These are phyloP conservation scores for Fraxinus angustifolia DNA, from an alignment of 305 asterid genomes.

Conservation along the genomic window DNA sequence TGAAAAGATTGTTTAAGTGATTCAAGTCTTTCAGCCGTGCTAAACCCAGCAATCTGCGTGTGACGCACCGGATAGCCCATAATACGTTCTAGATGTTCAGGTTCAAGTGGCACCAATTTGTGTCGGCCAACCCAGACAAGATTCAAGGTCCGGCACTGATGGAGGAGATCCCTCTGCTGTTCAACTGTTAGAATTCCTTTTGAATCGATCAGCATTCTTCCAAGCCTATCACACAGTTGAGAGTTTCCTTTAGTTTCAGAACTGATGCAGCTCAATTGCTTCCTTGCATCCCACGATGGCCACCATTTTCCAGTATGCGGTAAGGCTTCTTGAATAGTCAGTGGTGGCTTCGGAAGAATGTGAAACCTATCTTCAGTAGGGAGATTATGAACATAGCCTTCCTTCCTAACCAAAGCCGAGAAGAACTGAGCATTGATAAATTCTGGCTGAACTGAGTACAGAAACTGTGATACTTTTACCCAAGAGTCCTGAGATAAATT, in stretches of 20 bases:
- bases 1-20: slow-evolving; percentile 59
- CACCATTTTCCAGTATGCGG: slow-evolving; percentile 61
- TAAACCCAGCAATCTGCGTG: slow-evolving; percentile 47
- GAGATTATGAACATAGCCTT: slow-evolving; percentile 87
- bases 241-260: slow-evolving; percentile 41
- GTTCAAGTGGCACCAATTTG: slow-evolving; percentile 50
- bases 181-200: slow-evolving; percentile 47
- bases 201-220: slow-evolving; percentile 39
- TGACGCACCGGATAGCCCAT: slow-evolving; percentile 72
- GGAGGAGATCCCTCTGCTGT: slow-evolving; percentile 48
- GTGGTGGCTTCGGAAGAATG: slow-evolving; percentile 62
- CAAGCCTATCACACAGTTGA: slow-evolving; percentile 52
- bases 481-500: slow-evolving; percentile 52
- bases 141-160: slow-evolving; percentile 46
- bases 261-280: slow-evolving; percentile 45
- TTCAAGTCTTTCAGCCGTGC: slow-evolving; percentile 49
- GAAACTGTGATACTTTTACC: slow-evolving; percentile 67
- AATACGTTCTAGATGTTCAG: slow-evolving; percentile 58
- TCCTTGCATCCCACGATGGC: slow-evolving; percentile 91
- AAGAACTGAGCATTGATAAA: slow-evolving; percentile 40
- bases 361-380: slow-evolving; percentile 61
- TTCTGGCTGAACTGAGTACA: slow-evolving; percentile 72
- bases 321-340: slow-evolving; percentile 61
- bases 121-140: slow-evolving; percentile 67
- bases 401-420: slow-evolving; percentile 70